Percentiles rank a stretch among this genome's conserved stretches.
Evolutionary conservation across 305 asterid species (phyloP).

Genomic region (Fraxinus sp.): DNA sequence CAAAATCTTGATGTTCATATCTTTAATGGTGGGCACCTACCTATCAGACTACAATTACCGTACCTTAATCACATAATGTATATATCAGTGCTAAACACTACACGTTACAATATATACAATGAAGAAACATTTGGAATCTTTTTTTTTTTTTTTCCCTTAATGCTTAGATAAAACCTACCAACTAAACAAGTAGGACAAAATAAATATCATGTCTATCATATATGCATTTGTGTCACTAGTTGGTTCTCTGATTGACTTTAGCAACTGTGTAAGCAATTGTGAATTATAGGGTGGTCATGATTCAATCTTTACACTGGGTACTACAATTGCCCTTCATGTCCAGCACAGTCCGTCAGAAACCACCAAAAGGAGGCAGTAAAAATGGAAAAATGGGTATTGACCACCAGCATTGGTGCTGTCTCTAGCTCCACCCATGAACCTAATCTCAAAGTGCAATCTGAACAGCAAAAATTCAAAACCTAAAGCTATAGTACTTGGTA

Average conservation of each 20-base stretch:
- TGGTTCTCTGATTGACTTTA: not conserved
- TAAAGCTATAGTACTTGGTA: not conserved
- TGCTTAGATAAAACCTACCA: not conserved
- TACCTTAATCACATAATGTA: not conserved
- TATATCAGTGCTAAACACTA: not conserved
- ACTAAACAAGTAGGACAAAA: not conserved
- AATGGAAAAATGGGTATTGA: not conserved
- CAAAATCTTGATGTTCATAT: not conserved
- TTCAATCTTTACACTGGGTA: not conserved
- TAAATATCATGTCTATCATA: not conserved
- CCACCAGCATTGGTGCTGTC: not conserved
- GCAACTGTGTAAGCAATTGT: not conserved
- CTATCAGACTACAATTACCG: not conserved
- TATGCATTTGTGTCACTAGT: not conserved
- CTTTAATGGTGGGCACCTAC: not conserved
- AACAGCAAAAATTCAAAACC: not conserved
- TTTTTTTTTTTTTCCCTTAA: not conserved
- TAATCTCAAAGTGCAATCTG: not conserved
- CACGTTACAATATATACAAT: not conserved
- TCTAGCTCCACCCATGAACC: not conserved
- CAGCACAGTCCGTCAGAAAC: not conserved
- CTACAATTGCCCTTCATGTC: not conserved
- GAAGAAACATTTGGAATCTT: not conserved
- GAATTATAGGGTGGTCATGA: not conserved
- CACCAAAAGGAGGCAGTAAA: not conserved